Conservation (phyloP, 257 asterid genomes). For the Ajuga chamaepitys region DNA sequence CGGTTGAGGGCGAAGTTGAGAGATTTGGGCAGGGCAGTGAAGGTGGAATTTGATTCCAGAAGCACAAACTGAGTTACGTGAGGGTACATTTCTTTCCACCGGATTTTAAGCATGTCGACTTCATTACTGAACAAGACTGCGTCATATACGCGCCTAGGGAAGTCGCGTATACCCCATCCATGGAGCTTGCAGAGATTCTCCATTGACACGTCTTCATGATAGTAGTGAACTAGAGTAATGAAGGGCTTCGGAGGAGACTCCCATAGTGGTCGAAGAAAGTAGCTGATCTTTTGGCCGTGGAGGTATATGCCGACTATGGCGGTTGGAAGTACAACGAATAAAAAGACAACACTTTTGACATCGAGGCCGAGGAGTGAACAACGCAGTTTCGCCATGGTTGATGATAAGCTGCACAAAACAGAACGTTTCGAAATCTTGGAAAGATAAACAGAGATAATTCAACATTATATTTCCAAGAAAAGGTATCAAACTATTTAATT, state of each 20-base stretch:
- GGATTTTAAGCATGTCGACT: conserved; percentile 54
- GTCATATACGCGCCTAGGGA: conserved; percentile 62
- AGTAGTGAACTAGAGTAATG: conserved; percentile 42
- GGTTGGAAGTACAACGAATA: conserved; percentile 34
- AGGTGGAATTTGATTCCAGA: conserved; percentile 62
- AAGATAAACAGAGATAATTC: neutral
- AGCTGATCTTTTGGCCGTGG: conserved; percentile 64
- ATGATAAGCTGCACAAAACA: neutral
- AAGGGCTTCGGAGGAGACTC: conserved; percentile 71
- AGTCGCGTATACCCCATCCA: conserved; percentile 61
- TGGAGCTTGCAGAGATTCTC: conserved; percentile 60
- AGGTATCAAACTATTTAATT: neutral
- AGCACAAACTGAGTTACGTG: conserved; percentile 53
- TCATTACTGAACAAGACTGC: conserved; percentile 69
- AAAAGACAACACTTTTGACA: conserved; percentile 32
- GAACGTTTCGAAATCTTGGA: neutral
- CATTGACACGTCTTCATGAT: conserved; percentile 52
- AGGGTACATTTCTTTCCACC: conserved; percentile 67
- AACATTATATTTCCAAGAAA: neutral
- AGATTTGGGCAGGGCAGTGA: conserved; percentile 59
- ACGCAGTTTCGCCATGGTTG: conserved; percentile 36
- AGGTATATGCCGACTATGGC: conserved; percentile 32
- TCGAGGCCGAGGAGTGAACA: conserved; percentile 39
- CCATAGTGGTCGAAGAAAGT: conserved; percentile 66
- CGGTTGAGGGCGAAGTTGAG: conserved; percentile 33